phyloP scores from a whole-genome alignment of 306 rosid species.

The Fagus sylvatica region DNA sequence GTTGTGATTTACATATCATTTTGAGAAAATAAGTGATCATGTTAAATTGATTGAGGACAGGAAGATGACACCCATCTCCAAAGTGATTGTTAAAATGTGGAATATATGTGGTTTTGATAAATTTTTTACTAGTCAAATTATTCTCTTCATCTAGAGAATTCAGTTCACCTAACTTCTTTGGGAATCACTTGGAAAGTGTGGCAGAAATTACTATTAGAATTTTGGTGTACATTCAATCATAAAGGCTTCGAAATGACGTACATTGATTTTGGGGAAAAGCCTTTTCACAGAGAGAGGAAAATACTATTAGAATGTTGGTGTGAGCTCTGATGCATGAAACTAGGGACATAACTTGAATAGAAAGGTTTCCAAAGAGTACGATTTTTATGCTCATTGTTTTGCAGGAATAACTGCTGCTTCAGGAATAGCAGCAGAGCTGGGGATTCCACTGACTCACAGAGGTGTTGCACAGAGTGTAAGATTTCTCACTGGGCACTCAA shows the following conservation, averaged over 20 bases:
- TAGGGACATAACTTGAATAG: background rate
- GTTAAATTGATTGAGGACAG: background rate
- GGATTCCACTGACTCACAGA: conserved; percentile 88
- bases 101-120: background rate
- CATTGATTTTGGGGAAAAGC: background rate
- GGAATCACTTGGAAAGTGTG: background rate
- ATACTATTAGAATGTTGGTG: background rate
- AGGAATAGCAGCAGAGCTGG: conserved; percentile 88
- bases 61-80: background rate
- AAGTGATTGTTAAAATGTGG: background rate
- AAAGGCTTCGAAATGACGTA: background rate
- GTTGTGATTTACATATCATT: background rate
- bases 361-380: background rate
- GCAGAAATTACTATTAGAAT: background rate
- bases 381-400: conserved; percentile 12
- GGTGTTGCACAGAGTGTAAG: conserved; percentile 81
- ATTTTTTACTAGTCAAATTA: background rate
- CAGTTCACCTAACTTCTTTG: background rate
- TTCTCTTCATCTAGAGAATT: background rate
- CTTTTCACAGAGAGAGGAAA: background rate
- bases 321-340: background rate
- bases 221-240: background rate
- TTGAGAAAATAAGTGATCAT: background rate
- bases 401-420: conserved; percentile 97
- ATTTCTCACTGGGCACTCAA: conserved; percentile 91